These are phyloP conservation scores for Trametes cinnabarina DNA, from an alignment of 768 basidiomycete genomes.

Conservation along the genomic window DNA sequence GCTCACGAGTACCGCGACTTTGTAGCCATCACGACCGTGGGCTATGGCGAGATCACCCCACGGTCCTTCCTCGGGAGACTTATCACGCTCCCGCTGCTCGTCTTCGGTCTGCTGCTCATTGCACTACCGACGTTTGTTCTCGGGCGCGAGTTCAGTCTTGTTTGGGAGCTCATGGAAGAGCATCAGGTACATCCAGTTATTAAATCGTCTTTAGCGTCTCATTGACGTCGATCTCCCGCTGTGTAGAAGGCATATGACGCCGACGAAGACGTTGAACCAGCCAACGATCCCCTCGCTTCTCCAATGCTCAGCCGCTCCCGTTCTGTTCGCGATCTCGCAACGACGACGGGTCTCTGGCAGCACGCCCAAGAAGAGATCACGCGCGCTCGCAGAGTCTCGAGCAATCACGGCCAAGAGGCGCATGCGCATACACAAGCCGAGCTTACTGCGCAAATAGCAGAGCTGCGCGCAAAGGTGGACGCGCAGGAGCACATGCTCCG, in stretches of 20 bases:
- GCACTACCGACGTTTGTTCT: conserved; percentile 91
- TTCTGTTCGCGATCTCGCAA: conserved; percentile 6
- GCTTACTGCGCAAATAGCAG: conserved; percentile 61
- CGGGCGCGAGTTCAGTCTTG: conserved; percentile 85
- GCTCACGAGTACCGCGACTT: background rate
- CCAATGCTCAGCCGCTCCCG: conserved; percentile 17
- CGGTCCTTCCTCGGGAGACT: conserved; percentile 84
- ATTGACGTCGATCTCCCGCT: background rate
- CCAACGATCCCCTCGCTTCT: conserved; percentile 18
- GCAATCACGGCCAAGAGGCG: background rate
- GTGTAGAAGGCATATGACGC: conserved; percentile 9
- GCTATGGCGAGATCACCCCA: conserved; percentile 91
- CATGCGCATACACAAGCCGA: conserved; percentile 35
- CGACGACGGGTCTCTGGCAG: conserved; percentile 16
- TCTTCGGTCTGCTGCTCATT: conserved; percentile 85
- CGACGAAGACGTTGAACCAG: conserved; percentile 8
- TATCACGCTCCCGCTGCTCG: conserved; percentile 80
- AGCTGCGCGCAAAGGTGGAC: conserved; percentile 55
- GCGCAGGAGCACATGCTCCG: conserved; percentile 53
- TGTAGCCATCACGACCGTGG: conserved; percentile 82
- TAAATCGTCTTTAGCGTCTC: background rate
- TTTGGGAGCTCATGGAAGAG: conserved; percentile 80
- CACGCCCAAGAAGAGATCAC: conserved; percentile 11
- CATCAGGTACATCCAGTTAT: conserved; percentile 37
- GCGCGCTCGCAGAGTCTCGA: conserved; percentile 10